phyloP scores from a whole-genome alignment of 2,329 filamentous ascomycete genomes.

The Ceratocystis variospora region DNA sequence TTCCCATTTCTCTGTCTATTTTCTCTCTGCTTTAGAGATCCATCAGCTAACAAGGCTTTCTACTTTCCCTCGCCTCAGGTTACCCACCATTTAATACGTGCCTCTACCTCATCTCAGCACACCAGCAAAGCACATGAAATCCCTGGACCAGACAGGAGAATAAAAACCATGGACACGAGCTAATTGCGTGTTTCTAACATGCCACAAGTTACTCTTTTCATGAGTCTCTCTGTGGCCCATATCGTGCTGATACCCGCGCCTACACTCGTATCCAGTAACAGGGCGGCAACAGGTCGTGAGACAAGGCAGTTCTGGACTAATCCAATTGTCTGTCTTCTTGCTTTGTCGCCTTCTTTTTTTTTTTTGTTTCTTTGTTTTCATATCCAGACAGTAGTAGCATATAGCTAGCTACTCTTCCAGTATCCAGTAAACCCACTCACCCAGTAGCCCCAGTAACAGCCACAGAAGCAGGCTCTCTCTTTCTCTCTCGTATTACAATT shows the following conservation, averaged over 20 bases:
- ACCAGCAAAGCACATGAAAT: neutral
- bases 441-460: slow-evolving; percentile 6
- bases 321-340: neutral
- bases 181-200: neutral
- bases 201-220: slow-evolving; percentile 3
- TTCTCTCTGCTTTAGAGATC: slow-evolving; percentile 11
- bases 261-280: neutral
- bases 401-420: slow-evolving; percentile 4
- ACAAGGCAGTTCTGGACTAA: neutral
- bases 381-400: slow-evolving; percentile 7
- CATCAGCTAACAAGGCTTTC: slow-evolving; percentile 14
- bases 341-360: neutral
- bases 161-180: neutral
- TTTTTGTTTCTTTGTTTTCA: slow-evolving; percentile 4
- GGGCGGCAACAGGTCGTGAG: neutral
- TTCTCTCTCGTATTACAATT: neutral
- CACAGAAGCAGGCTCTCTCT: slow-evolving; percentile 8
- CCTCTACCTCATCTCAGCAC: neutral
- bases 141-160: slow-evolving; percentile 19
- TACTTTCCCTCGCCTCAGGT: neutral
- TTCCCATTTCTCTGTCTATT: neutral
- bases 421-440: slow-evolving; percentile 5
- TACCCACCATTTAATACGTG: neutral
- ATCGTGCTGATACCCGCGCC: neutral
- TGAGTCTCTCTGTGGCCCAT: slow-evolving; percentile 5